Evolutionary conservation across 2,329 filamentous ascomycete genomes (phyloP), one percentile per base, ranked within the genome.

Genomic region (Apiospora hydei): DNA sequence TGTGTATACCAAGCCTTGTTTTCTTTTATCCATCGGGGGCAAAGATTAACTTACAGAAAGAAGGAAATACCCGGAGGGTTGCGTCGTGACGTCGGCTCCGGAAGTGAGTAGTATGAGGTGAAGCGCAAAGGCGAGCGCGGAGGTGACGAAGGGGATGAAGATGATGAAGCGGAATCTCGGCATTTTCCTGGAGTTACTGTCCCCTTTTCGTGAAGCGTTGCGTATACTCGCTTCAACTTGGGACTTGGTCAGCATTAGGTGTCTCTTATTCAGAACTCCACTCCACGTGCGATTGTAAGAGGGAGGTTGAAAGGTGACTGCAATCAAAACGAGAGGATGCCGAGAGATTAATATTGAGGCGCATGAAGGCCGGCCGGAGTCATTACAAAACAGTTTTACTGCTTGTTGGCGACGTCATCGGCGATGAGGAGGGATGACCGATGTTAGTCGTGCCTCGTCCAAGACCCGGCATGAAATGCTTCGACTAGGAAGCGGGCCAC

Each of bases 121-220:
- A 13, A 68, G 24, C 8, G n/a, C n/a, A 6, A 68, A 68, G n/a
- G 66, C 66, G 14, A 68, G 26, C 4, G 66, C 66, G 1, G 66
- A 68, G 66, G 66, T 68, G 44, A 68, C 66, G 11, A 68, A 21
- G 0, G 66, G 66, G 13, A 68, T 68, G 24, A 68, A 11, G 2
- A 7, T 68, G 44, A 68, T 68, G 44, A 47, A 34, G 13, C 66
- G 66, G 21, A 68, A 68, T 24, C 66, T 68, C 7, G 66, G n/a
- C 66, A 30, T 68, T 8, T 46, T 46, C 7, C 16, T 26, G 38
- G n/a, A 46, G 11, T 44, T 1, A 8, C 13, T 44, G 18, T 7
- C 38, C 38, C n/a, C 16, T 44, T 30, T 67, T 44, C 38, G 4
- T 7, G 21, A 24, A 14, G 38, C 6, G 16, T 5, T 67, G 64